Percentiles rank a stretch among this genome's conserved stretches.
These are phyloP conservation scores for Suhomyces panamericanus DNA, from an alignment of 1,139 yeast species.

Conservation along the genomic window DNA sequence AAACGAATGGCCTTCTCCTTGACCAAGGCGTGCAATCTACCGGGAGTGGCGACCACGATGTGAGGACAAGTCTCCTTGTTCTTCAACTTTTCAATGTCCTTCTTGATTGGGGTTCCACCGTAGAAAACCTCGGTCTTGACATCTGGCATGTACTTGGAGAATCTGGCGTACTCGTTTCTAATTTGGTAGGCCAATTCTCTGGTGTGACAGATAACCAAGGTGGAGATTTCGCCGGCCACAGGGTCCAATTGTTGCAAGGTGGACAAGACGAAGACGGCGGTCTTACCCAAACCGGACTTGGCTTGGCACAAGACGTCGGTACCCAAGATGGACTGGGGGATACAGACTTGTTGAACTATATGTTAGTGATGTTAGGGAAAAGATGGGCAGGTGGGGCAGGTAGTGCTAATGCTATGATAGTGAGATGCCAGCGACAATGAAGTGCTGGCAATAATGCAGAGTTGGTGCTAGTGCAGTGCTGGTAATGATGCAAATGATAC, in stretches of 20 bases:
- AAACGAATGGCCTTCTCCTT: constrained; percentile 88
- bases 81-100: constrained; percentile 85
- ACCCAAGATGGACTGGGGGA: constrained; percentile 97
- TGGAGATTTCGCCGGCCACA: constrained; percentile 93
- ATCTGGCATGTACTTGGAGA: constrained; percentile 98
- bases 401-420: background rate
- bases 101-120: constrained; percentile 89
- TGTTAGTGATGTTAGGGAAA: constrained; percentile 18
- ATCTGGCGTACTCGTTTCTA: constrained; percentile 95
- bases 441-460: background rate
- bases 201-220: constrained; percentile 94
- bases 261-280: constrained; percentile 95
- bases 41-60: constrained; percentile 97
- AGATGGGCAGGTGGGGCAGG: background rate
- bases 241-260: constrained; percentile 98
- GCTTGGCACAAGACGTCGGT: constrained; percentile 98
- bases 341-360: constrained; percentile 95
- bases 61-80: constrained; percentile 95
- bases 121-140: constrained; percentile 95
- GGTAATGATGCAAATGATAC: too few relatives aligned
- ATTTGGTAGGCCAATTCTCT: constrained; percentile 99
- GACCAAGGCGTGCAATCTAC: constrained; percentile 92
- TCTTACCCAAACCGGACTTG: constrained; percentile 98
- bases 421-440: too few relatives aligned
- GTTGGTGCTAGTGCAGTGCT: too few relatives aligned